Evolutionary conservation across 2,329 filamentous ascomycete genomes (phyloP), one percentile per base, ranked within the genome.

Genomic region (Penicillium sp.): DNA sequence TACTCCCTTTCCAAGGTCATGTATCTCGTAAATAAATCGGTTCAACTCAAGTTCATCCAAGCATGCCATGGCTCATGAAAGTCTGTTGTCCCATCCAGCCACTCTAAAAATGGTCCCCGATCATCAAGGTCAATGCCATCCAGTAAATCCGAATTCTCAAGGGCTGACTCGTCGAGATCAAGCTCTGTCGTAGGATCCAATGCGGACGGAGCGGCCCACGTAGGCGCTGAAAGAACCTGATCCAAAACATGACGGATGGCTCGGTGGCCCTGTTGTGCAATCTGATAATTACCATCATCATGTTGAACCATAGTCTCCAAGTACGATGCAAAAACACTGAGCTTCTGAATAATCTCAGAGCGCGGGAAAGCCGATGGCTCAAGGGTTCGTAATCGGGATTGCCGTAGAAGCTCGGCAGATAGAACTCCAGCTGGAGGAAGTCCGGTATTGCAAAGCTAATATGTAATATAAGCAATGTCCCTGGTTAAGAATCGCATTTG

Each of bases 311-410:
- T 59, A 3, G 58, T 65, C 24, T 65, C 62, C 2, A 69, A 54
- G 35, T 69, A 58, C 9, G 64, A 64, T 1, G 63, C 61, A 48
- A 71, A 70, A 11, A 70, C 54, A 13, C 65, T 69, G 4, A 71
- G 57, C 31, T 65, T 68, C 27, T 71, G 69, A 21, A 71, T 71
- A 9, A 69, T 56, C 21, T 69, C 62, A 1, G 69, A 68, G 19
- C 68, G 65, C 10, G 63, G 65, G 22, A 68, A 63, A 2, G 8
- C 48, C 7, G 24, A 21, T 10, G 44, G 13, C 19, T 55, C 26
- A 13, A 27, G 29, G 7, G 45, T 22, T 45, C 14, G 45, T 8
- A 47, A 31, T 13, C 59, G 57, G 42, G 56, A 55, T 29, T 60
- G 60, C 21, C 67, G 62, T 2, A 71, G 64, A 27, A 71, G 59